Percentiles rank a stretch among this genome's conserved stretches.
phyloP scores from a whole-genome alignment of 768 basidiomycete species.

The Paxillus ammoniavirescens region DNA sequence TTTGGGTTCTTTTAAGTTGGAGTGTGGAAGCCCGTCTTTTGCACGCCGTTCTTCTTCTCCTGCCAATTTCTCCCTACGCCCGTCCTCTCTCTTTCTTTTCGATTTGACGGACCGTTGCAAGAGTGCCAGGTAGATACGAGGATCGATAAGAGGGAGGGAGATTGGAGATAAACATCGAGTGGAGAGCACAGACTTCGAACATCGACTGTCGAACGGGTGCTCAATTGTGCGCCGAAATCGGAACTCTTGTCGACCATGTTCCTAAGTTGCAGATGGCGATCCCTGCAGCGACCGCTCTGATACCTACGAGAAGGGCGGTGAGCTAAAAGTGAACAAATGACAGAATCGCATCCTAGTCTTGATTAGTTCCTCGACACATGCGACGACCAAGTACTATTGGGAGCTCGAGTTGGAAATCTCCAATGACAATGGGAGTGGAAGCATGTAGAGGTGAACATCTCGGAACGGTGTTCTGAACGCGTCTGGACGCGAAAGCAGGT shows the following conservation, averaged over 20 bases:
- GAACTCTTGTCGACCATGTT: slow-evolving; percentile 36
- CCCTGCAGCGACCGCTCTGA: slow-evolving; percentile 40
- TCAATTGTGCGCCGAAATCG: slow-evolving; percentile 20
- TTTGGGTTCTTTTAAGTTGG: slow-evolving; percentile 2
- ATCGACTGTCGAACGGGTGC: slow-evolving; percentile 35
- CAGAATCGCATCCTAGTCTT: slow-evolving; percentile 30
- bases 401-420: slow-evolving; percentile 37
- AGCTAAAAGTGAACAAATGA: neutral
- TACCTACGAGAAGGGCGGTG: slow-evolving; percentile 29
- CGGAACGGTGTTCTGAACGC: slow-evolving; percentile 37
- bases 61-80: slow-evolving; percentile 25
- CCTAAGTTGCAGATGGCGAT: slow-evolving; percentile 38
- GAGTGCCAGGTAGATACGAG: slow-evolving; percentile 39
- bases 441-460: slow-evolving; percentile 33
- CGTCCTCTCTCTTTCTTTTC: slow-evolving; percentile 35
- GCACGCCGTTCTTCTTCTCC: slow-evolving; percentile 31
- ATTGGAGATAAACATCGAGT: slow-evolving; percentile 46
- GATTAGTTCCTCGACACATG: slow-evolving; percentile 46
- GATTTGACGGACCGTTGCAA: slow-evolving; percentile 45
- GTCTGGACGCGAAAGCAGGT: slow-evolving; percentile 19
- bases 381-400: slow-evolving; percentile 35
- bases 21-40: slow-evolving; percentile 25
- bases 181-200: slow-evolving; percentile 43
- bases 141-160: slow-evolving; percentile 47
- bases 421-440: slow-evolving; percentile 32